These are phyloP conservation scores for Calocybe cyanea DNA, from an alignment of 768 basidiomycete species.

Conservation along the genomic window DNA sequence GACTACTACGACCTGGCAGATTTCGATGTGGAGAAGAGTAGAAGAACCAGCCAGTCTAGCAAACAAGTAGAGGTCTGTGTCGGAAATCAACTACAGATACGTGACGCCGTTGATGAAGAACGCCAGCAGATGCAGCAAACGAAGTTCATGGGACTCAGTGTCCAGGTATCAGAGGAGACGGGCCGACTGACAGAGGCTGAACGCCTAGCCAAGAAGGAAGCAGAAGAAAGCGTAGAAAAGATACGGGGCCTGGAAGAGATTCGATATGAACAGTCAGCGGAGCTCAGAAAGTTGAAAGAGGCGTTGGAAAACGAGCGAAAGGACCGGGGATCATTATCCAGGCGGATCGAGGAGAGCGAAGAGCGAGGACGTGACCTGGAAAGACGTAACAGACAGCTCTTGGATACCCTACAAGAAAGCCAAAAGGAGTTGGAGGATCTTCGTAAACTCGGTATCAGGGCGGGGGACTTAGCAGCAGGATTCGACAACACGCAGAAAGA, in stretches of 20 bases:
- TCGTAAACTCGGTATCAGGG: neutral
- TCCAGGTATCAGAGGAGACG: neutral
- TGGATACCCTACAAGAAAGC: neutral
- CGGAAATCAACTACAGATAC: slow-evolving; percentile 4
- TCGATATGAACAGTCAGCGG: neutral
- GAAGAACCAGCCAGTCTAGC: neutral
- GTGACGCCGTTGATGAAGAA: slow-evolving; percentile 10
- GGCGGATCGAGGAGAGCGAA: neutral
- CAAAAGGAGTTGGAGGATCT: neutral
- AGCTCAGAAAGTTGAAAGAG: neutral
- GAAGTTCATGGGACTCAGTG: neutral
- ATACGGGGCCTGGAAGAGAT: neutral
- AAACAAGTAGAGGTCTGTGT: slow-evolving; percentile 6
- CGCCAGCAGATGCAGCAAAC: slow-evolving; percentile 1
- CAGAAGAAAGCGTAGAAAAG: neutral
- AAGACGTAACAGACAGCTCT: neutral
- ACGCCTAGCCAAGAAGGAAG: neutral
- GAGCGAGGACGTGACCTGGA: neutral
- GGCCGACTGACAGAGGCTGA: neutral
- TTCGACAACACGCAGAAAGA: neutral
- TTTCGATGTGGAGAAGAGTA: neutral
- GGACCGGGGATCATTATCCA: neutral
- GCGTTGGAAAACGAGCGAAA: slow-evolving; percentile 1
- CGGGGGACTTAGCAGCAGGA: neutral
- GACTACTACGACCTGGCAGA: no score